These are phyloP conservation scores for Raphanus sativus DNA, from an alignment of 345 rosid species.

Conservation along the genomic window DNA sequence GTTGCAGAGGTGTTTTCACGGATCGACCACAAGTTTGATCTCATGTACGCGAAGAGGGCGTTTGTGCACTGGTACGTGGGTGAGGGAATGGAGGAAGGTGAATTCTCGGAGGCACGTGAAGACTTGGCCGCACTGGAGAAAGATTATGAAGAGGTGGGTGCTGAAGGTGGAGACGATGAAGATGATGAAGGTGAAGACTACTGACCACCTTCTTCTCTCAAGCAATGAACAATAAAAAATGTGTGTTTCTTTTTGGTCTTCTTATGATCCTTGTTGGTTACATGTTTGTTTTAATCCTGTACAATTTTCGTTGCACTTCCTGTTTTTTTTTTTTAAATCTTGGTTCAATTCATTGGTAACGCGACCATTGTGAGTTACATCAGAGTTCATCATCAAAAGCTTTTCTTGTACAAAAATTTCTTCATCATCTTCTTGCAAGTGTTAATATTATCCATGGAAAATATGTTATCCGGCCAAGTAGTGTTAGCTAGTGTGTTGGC, in stretches of 20 bases:
- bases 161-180: too few species aligned
- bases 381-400: conserved; percentile 21
- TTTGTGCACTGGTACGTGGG: conserved; percentile 76
- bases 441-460: neutral
- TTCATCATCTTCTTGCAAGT: conserved; percentile 23
- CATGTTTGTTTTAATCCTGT: neutral
- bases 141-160: conserved; percentile 44
- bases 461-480: neutral
- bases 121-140: conserved; percentile 51
- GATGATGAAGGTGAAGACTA: too few species aligned
- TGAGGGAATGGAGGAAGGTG: conserved; percentile 79
- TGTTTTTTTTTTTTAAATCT: neutral
- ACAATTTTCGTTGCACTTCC: conserved; percentile 25
- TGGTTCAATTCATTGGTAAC: conserved; percentile 17
- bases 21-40: conserved; percentile 1
- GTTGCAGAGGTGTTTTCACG: neutral
- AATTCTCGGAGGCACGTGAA: conserved; percentile 71
- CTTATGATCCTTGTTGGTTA: conserved; percentile 16
- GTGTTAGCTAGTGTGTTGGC: neutral
- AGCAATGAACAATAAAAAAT: neutral
- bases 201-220: too few species aligned
- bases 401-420: conserved; percentile 24
- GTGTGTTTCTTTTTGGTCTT: neutral
- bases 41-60: conserved; percentile 43
- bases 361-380: conserved; percentile 19